These are phyloP conservation scores for Sphaerulina populicola DNA, from an alignment of 2,329 filamentous ascomycete genomes.

Conservation along the genomic window DNA sequence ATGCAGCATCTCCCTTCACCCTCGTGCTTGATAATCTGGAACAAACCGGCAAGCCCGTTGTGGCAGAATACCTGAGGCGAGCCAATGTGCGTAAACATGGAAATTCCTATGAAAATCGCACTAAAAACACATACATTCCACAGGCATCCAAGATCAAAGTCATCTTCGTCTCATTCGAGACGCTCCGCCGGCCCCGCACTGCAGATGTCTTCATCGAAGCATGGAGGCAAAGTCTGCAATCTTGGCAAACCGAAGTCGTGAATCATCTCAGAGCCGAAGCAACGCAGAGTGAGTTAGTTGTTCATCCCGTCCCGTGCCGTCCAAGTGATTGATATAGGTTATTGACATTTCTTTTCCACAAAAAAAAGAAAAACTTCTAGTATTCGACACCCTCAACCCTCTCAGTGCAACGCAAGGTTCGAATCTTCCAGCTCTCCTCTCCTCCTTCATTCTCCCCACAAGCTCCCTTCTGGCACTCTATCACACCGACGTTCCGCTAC, in stretches of 20 bases:
- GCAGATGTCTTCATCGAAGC: conserved; percentile 57
- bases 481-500: conserved; percentile 68
- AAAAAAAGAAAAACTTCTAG: conserved; percentile 55
- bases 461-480: conserved; percentile 71
- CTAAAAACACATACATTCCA: neutral
- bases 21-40: conserved; percentile 77
- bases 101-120: no score
- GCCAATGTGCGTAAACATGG: conserved; percentile 65
- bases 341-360: conserved; percentile 3
- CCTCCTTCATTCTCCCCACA: conserved; percentile 55
- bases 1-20: conserved; percentile 77
- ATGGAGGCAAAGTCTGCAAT: conserved; percentile 27
- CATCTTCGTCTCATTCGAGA: conserved; percentile 71
- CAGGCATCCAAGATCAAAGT: conserved; percentile 59
- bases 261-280: conserved; percentile 18
- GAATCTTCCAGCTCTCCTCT: conserved; percentile 60
- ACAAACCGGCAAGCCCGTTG: conserved; percentile 62
- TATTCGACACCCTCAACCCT: conserved; percentile 72
- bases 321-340: neutral
- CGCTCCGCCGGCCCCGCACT: conserved; percentile 54
- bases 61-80: conserved; percentile 65
- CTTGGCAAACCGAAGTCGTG: conserved; percentile 29
- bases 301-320: neutral
- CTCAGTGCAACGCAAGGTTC: conserved; percentile 51
- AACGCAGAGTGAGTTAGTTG: conserved; percentile 17